Percentiles rank a stretch among this genome's conserved stretches.
Evolutionary conservation across 202 grass and related monocot genomes (phyloP).

Genomic region (Eragrostis tef): DNA sequence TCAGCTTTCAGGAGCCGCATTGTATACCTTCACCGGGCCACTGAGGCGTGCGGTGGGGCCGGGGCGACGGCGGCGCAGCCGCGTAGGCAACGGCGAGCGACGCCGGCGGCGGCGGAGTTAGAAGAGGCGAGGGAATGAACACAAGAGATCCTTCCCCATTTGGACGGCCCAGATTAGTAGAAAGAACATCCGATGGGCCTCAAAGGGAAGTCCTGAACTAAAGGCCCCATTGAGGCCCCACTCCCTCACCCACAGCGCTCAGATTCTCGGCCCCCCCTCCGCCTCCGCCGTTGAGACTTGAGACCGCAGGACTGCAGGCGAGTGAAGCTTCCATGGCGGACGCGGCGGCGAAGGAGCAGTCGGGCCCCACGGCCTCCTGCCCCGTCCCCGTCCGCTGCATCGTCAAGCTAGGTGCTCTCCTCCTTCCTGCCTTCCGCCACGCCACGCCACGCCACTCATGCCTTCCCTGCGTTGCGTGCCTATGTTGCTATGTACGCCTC

Average conservation of each 20-base stretch:
- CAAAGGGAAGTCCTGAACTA: conserved; percentile 11
- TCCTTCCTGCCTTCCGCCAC: neutral
- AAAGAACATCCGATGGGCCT: neutral
- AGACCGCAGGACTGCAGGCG: neutral
- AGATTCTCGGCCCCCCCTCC: conserved; percentile 24
- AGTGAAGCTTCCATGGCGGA: conserved; percentile 48
- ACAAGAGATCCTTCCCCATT: neutral
- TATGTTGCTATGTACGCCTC: neutral
- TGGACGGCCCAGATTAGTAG: conserved; percentile 23
- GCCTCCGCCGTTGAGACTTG: conserved; percentile 25
- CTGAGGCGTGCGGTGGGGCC: neutral
- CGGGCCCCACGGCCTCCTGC: neutral
- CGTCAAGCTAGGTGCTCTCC: conserved; percentile 72
- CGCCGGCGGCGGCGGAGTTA: neutral
- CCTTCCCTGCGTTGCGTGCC: conserved; percentile 9
- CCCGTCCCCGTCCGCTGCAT: conserved; percentile 69
- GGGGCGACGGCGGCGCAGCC: neutral
- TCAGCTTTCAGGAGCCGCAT: conserved; percentile 76
- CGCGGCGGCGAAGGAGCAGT: conserved; percentile 10
- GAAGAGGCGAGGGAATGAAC: neutral
- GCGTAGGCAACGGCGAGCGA: neutral
- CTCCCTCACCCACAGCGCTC: neutral
- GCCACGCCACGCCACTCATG: neutral
- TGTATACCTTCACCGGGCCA: neutral
- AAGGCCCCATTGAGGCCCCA: neutral